A percentile compares a stretch with the other conserved stretches of the same genome.
These are phyloP conservation scores for Phytophthora ohioensis DNA, from an alignment of 352 stramenopile species.

Conservation along the genomic window DNA sequence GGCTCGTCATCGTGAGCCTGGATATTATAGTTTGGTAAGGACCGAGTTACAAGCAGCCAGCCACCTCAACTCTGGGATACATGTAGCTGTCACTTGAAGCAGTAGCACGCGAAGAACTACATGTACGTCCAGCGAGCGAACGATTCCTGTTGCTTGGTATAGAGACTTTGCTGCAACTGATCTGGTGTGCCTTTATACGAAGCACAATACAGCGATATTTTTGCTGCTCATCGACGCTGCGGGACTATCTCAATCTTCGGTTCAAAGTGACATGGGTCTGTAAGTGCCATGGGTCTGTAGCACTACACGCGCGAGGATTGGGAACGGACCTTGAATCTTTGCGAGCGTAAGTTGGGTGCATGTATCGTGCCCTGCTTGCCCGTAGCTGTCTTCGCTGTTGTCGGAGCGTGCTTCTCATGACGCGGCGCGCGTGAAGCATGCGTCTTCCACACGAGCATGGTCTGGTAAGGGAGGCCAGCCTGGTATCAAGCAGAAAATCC, in stretches of 20 bases:
- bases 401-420: constrained; percentile 1
- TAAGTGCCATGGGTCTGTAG: too few relatives aligned
- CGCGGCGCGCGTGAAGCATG: constrained; percentile 2
- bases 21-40: constrained; percentile 17
- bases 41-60: neutral
- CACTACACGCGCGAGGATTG: too few relatives aligned
- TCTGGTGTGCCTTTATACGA: neutral
- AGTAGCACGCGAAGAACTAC: neutral
- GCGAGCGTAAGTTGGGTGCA: too few relatives aligned
- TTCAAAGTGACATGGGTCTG: too few relatives aligned
- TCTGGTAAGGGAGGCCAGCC: neutral
- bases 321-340: too few relatives aligned
- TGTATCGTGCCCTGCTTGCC: neutral
- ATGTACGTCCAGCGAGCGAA: neutral
- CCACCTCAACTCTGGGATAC: constrained; percentile 5
- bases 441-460: neutral
- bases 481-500: constrained; percentile 25
- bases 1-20: constrained; percentile 6
- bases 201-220: constrained; percentile 16
- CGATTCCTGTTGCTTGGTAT: constrained; percentile 17
- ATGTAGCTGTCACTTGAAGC: too few relatives aligned
- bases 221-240: constrained; percentile 8
- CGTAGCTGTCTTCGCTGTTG: neutral
- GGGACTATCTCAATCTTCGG: neutral
- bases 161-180: constrained; percentile 14